These are phyloP conservation scores for Suillus subluteus DNA, from an alignment of 768 basidiomycete genomes.

Conservation along the genomic window DNA sequence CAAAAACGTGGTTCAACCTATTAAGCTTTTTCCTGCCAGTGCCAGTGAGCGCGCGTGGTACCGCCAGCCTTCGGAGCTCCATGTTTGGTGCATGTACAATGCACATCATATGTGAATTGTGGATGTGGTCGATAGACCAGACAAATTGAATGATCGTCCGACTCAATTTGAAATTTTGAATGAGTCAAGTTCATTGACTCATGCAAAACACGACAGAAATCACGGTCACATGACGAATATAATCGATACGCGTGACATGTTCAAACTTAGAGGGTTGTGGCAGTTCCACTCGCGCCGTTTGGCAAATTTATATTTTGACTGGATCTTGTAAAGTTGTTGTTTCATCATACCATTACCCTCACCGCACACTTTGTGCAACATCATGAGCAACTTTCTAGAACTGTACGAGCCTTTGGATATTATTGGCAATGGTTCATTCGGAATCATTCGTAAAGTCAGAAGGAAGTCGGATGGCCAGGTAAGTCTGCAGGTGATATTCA, in stretches of 20 bases:
- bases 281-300: constrained; percentile 14
- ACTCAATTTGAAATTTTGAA: too few relatives aligned
- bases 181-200: too few relatives aligned
- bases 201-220: constrained; percentile 12
- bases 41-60: not conserved
- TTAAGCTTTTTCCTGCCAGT: not conserved
- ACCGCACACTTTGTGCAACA: constrained; percentile 15
- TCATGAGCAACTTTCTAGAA: constrained; percentile 55
- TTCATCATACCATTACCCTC: not conserved
- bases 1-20: not conserved
- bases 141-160: too few relatives aligned
- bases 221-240: constrained; percentile 32
- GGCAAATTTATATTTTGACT: constrained; percentile 27
- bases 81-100: not conserved
- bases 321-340: constrained; percentile 1
- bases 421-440: constrained; percentile 97
- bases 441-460: constrained; percentile 93
- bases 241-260: constrained; percentile 25
- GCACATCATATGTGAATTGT: not conserved
- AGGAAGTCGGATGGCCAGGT: constrained; percentile 84
- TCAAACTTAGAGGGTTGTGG: constrained; percentile 18
- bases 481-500: constrained; percentile 32
- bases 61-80: not conserved
- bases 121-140: not conserved
- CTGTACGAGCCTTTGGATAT: constrained; percentile 87